Evolutionary conservation across 2,329 filamentous ascomycete genomes (phyloP), one percentile per base, ranked within the genome.

Genomic region (Colletotrichum sp.): DNA sequence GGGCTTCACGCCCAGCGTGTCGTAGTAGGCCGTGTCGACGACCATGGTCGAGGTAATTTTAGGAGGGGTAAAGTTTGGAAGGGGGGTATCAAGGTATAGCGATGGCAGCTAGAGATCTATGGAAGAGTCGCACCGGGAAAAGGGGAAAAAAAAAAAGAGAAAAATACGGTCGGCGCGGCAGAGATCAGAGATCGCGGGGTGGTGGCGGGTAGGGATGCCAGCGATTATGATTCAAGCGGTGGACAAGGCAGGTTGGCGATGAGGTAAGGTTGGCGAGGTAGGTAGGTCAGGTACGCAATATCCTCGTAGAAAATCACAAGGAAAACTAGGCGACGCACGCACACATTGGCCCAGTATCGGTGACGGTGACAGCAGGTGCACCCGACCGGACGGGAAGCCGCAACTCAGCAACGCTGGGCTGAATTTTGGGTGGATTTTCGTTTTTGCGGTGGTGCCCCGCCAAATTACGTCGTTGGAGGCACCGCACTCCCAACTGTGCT

Each of bases 1-100:
- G 79, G 95, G 94, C 87, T 93, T 89, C 82, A 98, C 96, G 82
- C 94, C 95, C 52, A 98, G 90, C 80, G 92, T 92, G 86, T 98
- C 96, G 86, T 98, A 98, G 87, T 98, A 98, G 80, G 92, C 88
- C 75, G 95, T 98, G 85, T 98, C 95, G 81, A 94, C 94, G 81
- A 97, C 95, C 95, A 98, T 98, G 83, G 82, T 88, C 82, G 79
- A 62, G 36, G n/a, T 36, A 13, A 60, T 60, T 63, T 63, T 63
- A 21, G 30, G 59, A 34, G 30, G 18, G 6, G 30, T 63, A 34
- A 63, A 52, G 44, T 52, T 30, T 59, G 55, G 55, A 26, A n/a
- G 55, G 24, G 34, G 62, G 62, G 62, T 64, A 64, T 64, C 62
- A 39, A 64, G 62, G 9, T 39, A 64, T 8, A 44, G 24, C 16